These are phyloP conservation scores for Pichia sp. DNA, from an alignment of 1,139 yeast genomes.

Conservation along the genomic window DNA sequence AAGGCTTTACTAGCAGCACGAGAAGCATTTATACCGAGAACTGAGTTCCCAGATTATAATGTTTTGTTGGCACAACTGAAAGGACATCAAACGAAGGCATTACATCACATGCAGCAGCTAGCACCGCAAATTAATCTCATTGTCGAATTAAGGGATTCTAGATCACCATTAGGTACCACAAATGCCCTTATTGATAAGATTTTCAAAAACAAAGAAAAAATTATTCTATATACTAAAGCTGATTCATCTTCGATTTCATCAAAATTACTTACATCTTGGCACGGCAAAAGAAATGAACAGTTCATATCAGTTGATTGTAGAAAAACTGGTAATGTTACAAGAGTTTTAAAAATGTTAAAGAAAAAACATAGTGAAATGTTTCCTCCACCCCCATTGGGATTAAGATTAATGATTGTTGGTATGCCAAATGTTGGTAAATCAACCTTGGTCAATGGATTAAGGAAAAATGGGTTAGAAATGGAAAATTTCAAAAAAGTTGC, in stretches of 20 bases:
- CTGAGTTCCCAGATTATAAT: constrained; percentile 57
- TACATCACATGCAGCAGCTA: constrained; percentile 59
- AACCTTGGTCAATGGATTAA: constrained; percentile 64
- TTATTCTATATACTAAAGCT: constrained; percentile 63
- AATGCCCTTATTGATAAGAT: constrained; percentile 74
- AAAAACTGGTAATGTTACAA: constrained; percentile 42
- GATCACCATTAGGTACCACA: constrained; percentile 83
- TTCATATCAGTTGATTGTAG: constrained; percentile 60
- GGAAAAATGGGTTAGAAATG: constrained; percentile 44
- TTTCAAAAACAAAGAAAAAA: constrained; percentile 49
- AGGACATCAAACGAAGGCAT: constrained; percentile 85
- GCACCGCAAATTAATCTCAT: constrained; percentile 79
- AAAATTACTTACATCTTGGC: constrained; percentile 47
- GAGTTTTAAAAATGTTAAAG: constrained; percentile 45
- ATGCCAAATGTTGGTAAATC: constrained; percentile 99
- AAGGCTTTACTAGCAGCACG: background rate
- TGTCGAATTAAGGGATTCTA: constrained; percentile 76
- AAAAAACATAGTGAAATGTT: constrained; percentile 38
- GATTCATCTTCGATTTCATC: constrained; percentile 36
- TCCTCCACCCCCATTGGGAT: constrained; percentile 79
- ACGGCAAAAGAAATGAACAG: constrained; percentile 34
- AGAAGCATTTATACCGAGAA: constrained; percentile 24
- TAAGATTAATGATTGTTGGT: constrained; percentile 72
- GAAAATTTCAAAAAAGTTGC: constrained; percentile 52
- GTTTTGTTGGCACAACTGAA: constrained; percentile 74